Percentiles rank a stretch among this genome's conserved stretches.
Evolutionary conservation across 768 basidiomycete genomes (phyloP).

Genomic region (Inosperma sp.): DNA sequence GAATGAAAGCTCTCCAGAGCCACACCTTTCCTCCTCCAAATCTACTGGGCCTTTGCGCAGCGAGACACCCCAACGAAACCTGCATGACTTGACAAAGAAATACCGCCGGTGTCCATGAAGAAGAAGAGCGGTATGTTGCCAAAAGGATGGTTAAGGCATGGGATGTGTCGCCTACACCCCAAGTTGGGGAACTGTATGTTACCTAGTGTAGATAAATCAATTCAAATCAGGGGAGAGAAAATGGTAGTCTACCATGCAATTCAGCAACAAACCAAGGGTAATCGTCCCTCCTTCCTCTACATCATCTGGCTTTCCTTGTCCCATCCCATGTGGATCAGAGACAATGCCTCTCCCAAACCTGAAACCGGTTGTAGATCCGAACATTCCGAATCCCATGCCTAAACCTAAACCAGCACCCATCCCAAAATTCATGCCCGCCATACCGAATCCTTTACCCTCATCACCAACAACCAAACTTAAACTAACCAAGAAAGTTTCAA

Average conservation of each 20-base stretch:
- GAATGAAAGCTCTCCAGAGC: too few relatives aligned
- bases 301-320: constrained; percentile 36
- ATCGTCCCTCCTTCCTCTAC: constrained; percentile 62
- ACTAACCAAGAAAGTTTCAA: constrained; percentile 7
- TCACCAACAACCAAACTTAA: constrained; percentile 41
- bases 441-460: constrained; percentile 42
- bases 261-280: constrained; percentile 56
- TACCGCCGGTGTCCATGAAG: too few relatives aligned
- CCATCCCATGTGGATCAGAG: constrained; percentile 44
- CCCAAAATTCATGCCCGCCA: not conserved
- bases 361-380: too few relatives aligned
- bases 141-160: too few relatives aligned
- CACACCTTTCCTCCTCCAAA: too few relatives aligned
- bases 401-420: not conserved
- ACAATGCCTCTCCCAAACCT: constrained; percentile 50
- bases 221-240: not conserved
- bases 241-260: constrained; percentile 50
- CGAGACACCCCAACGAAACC: too few relatives aligned
- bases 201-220: not conserved
- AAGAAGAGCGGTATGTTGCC: too few relatives aligned
- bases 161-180: too few relatives aligned
- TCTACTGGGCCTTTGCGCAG: too few relatives aligned
- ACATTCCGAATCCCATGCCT: not conserved
- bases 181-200: too few relatives aligned
- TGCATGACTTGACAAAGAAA: too few relatives aligned